A percentile compares a stretch with the other conserved stretches of the same genome.
These are phyloP conservation scores for Sorghum bicolor DNA, from an alignment of 176 grass and related monocot species.

Conservation along the genomic window Sorghum_bicolor_NCBIv3 NC_012879.2:58745001-58745500, in stretches of 20 bases:
- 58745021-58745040: not conserved
- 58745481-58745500: conserved; percentile 87
- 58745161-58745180: not conserved
- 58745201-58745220: not conserved
- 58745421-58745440: not conserved
- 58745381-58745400: not conserved
- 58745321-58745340: conserved; percentile 77
- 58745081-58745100: conserved; percentile 84
- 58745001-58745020: not conserved
- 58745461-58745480: conserved; percentile 92
- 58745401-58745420: not conserved
- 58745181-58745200: not conserved
- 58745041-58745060: not conserved
- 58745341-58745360: not conserved
- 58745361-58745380: not conserved
- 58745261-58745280: conserved; percentile 81
- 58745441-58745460: conserved; percentile 26
- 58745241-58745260: conserved; percentile 69
- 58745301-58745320: conserved; percentile 76
- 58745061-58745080: conserved; percentile 65
- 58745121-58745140: conserved; percentile 75
- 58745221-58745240: not conserved
- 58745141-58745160: conserved; percentile 71
- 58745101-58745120: conserved; percentile 66
- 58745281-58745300: conserved; percentile 81